A percentile compares a stretch with the other conserved stretches of the same genome.
These are phyloP conservation scores for Chaetomium globosum DNA, from an alignment of 2,329 filamentous ascomycete species.

Conservation along the genomic window DNA sequence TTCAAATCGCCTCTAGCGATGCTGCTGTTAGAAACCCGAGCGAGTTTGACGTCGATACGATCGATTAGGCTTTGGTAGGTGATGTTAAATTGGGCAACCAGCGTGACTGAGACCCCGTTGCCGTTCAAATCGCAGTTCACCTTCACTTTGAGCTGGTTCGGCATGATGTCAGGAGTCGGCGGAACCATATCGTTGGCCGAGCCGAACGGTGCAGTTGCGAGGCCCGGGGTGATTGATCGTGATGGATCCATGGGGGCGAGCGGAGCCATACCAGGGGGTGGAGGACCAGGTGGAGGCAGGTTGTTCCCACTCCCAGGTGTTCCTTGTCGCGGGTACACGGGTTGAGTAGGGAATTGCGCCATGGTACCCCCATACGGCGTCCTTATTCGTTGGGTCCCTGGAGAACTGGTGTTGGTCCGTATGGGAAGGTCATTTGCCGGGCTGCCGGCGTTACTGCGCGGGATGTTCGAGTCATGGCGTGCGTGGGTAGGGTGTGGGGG, in stretches of 20 bases:
- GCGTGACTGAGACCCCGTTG: slow-evolving; percentile 78
- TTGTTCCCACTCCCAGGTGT: slow-evolving; percentile 39
- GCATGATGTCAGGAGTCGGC: slow-evolving; percentile 55
- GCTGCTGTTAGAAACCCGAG: slow-evolving; percentile 79
- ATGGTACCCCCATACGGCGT: slow-evolving; percentile 53
- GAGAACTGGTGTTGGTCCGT: slow-evolving; percentile 70
- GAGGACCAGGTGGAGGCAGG: slow-evolving; percentile 42
- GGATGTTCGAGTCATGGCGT: slow-evolving; percentile 61
- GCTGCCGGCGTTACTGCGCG: slow-evolving; percentile 80
- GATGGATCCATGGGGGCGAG: slow-evolving; percentile 44
- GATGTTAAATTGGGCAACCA: slow-evolving; percentile 96
- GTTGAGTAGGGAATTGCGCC: slow-evolving; percentile 60
- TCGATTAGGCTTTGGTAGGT: slow-evolving; percentile 91
- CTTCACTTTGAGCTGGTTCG: slow-evolving; percentile 88
- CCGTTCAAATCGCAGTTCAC: slow-evolving; percentile 87
- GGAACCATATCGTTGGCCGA: slow-evolving; percentile 30
- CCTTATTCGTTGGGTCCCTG: slow-evolving; percentile 62
- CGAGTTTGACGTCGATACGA: slow-evolving; percentile 92
- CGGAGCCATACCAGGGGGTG: slow-evolving; percentile 39
- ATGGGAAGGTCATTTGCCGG: slow-evolving; percentile 70
- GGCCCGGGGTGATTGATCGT: slow-evolving; percentile 44
- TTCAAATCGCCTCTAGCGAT: slow-evolving; percentile 82
- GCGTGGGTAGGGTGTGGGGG: slow-evolving; percentile 57
- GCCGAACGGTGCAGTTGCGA: slow-evolving; percentile 42
- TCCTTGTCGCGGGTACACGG: slow-evolving; percentile 54